phyloP scores from a whole-genome alignment of 768 basidiomycete genomes.

The Sarcodon aspratus region DNA sequence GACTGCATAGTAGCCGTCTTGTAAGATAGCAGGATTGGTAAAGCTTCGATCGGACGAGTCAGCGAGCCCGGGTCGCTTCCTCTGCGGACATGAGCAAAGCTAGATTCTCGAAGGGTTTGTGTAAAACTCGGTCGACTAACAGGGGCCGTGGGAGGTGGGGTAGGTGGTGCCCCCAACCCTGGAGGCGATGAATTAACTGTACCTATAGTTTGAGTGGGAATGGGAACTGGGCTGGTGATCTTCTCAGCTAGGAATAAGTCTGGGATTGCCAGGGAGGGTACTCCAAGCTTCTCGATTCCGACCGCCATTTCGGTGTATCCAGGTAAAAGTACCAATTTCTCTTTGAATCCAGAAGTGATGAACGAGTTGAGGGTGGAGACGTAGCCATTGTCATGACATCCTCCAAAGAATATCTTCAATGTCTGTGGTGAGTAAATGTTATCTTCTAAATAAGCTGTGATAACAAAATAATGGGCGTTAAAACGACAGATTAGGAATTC shows the following conservation, averaged over 20 bases:
- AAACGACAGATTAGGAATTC: not conserved
- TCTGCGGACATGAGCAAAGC: not conserved
- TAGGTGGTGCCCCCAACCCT: not conserved
- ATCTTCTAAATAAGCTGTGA: constrained; percentile 26
- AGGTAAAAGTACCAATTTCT: constrained; percentile 55
- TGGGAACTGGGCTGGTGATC: not conserved
- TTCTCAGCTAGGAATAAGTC: constrained; percentile 49
- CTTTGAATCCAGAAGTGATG: constrained; percentile 50
- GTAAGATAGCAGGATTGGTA: not conserved
- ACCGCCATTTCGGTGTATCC: constrained; percentile 51
- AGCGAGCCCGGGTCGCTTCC: not conserved
- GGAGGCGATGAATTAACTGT: not conserved
- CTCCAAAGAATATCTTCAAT: constrained; percentile 57
- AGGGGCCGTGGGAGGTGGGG: no score
- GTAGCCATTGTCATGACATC: constrained; percentile 70
- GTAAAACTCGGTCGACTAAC: not conserved
- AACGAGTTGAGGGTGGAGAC: constrained; percentile 48
- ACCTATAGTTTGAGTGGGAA: not conserved
- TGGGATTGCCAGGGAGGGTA: constrained; percentile 42
- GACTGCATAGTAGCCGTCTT: no score
- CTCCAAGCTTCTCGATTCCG: constrained; percentile 43
- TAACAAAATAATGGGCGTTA: not conserved
- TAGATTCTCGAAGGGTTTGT: not conserved
- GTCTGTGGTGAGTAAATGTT: constrained; percentile 47
- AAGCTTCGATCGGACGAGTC: not conserved